phyloP scores from a whole-genome alignment of 176 grass and related monocot species.

The Aegilops tauschii region DNA sequence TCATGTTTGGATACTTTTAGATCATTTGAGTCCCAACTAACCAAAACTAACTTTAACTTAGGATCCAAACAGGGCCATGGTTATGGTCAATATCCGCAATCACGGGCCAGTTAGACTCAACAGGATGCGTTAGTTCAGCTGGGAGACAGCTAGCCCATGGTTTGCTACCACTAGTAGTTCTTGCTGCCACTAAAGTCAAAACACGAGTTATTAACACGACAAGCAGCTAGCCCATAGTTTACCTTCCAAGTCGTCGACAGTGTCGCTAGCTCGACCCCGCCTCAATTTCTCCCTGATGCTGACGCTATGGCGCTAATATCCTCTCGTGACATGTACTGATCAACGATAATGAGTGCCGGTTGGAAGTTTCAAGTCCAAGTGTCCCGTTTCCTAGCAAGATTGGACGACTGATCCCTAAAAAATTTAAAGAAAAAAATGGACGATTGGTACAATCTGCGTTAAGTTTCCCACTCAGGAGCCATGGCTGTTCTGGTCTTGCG shows the following conservation, averaged over 20 bases:
- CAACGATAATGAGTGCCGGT: background rate
- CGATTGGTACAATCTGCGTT: background rate
- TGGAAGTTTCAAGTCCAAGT: background rate
- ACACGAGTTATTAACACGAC: background rate
- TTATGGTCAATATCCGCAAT: background rate
- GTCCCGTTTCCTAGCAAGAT: slow-evolving; percentile 6
- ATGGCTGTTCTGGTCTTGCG: background rate
- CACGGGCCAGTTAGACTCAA: background rate
- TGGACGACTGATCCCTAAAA: too few relatives aligned
- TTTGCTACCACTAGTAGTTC: background rate
- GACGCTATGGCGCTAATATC: background rate
- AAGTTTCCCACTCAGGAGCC: background rate
- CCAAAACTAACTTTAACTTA: too few relatives aligned
- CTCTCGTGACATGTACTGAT: background rate
- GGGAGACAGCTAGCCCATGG: background rate
- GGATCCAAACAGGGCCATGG: too few relatives aligned
- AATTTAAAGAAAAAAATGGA: background rate
- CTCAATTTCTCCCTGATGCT: background rate
- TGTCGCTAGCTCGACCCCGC: background rate
- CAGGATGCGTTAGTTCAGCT: background rate
- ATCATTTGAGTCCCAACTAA: too few relatives aligned
- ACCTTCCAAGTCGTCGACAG: background rate
- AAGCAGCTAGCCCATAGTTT: background rate
- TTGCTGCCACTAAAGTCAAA: background rate
- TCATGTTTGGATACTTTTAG: too few relatives aligned